phyloP scores from a whole-genome alignment of 2,329 filamentous ascomycete genomes.

The Alternaria arborescens region DNA sequence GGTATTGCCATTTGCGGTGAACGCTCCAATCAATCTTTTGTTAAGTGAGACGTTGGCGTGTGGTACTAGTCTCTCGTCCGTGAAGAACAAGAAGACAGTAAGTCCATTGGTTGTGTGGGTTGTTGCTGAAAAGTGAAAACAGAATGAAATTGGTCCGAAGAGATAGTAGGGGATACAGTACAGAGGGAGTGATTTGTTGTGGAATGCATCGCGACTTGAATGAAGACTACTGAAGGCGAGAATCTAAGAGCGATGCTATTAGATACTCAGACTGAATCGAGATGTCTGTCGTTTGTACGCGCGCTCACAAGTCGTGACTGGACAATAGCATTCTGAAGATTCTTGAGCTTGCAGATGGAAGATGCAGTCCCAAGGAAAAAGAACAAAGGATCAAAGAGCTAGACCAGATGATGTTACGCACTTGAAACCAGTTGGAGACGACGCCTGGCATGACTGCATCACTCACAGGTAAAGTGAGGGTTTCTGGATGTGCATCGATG shows the following conservation, averaged over 20 bases:
- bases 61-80: too few species aligned
- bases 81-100: too few species aligned
- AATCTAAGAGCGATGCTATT: background rate
- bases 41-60: background rate
- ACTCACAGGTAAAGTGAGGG: background rate
- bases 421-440: slow-evolving; percentile 7
- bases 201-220: background rate
- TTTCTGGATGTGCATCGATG: background rate
- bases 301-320: background rate
- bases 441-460: background rate
- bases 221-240: background rate
- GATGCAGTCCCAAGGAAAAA: background rate
- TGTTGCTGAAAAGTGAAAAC: background rate
- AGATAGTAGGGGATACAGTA: background rate
- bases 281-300: background rate
- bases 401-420: slow-evolving; percentile 1
- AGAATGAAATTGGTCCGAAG: background rate
- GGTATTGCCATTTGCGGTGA: background rate
- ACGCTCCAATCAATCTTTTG: background rate
- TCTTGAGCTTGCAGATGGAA: background rate
- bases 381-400: background rate
- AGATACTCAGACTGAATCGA: background rate
- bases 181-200: background rate
- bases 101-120: background rate
- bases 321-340: background rate